These are phyloP conservation scores for Thermoascus crustaceus DNA, from an alignment of 2,329 filamentous ascomycete species.

Conservation along the genomic window DNA sequence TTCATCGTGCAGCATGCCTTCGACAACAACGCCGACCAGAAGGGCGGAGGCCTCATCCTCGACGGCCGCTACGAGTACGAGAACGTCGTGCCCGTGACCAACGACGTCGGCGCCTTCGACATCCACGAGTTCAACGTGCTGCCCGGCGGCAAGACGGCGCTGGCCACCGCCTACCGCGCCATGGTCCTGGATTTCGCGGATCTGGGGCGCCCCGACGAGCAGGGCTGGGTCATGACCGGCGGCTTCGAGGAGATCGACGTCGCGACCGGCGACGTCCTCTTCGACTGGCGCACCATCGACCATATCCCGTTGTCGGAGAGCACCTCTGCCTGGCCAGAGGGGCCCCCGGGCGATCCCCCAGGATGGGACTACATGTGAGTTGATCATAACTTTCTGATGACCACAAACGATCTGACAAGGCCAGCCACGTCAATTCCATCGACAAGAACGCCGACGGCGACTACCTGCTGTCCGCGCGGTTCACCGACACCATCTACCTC, in stretches of 20 bases:
- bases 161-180: constrained; percentile 17
- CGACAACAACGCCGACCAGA: constrained; percentile 30
- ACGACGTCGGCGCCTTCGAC: constrained; percentile 21
- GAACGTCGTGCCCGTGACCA: constrained; percentile 26
- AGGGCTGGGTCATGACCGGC: constrained; percentile 20
- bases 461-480: constrained; percentile 31
- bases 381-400: not conserved
- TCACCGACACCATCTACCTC: constrained; percentile 31
- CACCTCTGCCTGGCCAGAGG: not conserved
- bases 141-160: constrained; percentile 22
- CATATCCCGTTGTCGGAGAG: constrained; percentile 21
- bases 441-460: constrained; percentile 31
- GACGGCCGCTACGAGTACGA: constrained; percentile 39
- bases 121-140: constrained; percentile 33
- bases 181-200: constrained; percentile 17
- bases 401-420: not conserved
- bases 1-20: constrained; percentile 32
- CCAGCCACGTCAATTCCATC: constrained; percentile 30
- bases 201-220: constrained; percentile 16
- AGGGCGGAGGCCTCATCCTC: constrained; percentile 42
- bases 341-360: constrained; percentile 9
- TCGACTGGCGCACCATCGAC: constrained; percentile 26
- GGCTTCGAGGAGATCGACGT: constrained; percentile 29
- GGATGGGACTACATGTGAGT: constrained; percentile 25
- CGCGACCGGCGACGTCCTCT: constrained; percentile 20